These are phyloP conservation scores for Euphorbia schlechtendalii DNA, from an alignment of 441 rosid species.

Conservation along the genomic window DNA sequence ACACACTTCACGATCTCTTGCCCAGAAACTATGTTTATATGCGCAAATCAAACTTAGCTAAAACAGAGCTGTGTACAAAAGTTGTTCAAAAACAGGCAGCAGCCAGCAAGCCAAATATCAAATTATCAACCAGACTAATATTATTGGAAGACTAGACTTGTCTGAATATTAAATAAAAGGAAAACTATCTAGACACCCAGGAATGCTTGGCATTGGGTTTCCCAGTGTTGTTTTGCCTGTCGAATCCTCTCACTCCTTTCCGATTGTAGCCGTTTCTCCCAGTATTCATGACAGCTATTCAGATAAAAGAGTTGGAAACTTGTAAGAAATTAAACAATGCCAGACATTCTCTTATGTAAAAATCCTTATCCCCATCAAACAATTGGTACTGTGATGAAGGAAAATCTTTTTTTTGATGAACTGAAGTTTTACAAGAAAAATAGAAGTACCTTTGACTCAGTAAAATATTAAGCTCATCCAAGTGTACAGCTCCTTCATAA, in stretches of 20 bases:
- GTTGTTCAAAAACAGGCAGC: conserved; percentile 3
- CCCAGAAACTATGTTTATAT: too few relatives aligned
- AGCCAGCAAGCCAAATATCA: not conserved
- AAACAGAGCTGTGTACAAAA: conserved; percentile 3
- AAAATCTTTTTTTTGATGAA: too few relatives aligned
- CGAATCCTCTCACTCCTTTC: conserved; percentile 67
- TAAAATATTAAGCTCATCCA: conserved; percentile 71
- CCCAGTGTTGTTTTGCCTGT: conserved; percentile 85
- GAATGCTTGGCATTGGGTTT: conserved; percentile 60
- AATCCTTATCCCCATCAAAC: not conserved
- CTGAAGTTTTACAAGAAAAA: too few relatives aligned
- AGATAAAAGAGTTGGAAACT: too few relatives aligned
- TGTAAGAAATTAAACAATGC: too few relatives aligned
- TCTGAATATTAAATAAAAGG: not conserved
- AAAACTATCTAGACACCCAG: conserved; percentile 37
- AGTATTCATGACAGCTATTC: conserved; percentile 64
- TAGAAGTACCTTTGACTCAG: conserved; percentile 55
- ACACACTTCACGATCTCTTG: too few relatives aligned
- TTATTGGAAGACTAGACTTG: not conserved
- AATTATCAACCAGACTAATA: too few relatives aligned
- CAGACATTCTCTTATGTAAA: too few relatives aligned
- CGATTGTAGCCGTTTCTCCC: conserved; percentile 59
- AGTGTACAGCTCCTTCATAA: conserved; percentile 56
- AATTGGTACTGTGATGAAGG: not conserved
- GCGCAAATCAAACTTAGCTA: not conserved